Conservation (phyloP, 805 yeast genomes). For the Lachancea sp. region DNA sequence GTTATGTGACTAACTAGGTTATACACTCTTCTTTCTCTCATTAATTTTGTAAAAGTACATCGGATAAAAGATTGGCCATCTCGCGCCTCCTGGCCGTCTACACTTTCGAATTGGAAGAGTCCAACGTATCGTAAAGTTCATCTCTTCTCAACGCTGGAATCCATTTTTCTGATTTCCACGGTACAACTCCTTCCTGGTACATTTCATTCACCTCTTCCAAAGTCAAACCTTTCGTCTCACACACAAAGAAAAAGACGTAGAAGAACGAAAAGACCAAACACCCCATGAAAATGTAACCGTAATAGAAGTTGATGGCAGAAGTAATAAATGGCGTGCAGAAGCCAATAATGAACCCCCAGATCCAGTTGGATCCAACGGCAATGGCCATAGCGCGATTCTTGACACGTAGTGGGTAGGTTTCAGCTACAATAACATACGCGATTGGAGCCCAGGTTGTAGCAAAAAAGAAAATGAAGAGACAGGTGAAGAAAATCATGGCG, state of each 20-base stretch:
- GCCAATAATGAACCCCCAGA: conserved; percentile 63
- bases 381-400: conserved; percentile 51
- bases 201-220: conserved; percentile 73
- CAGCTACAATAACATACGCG: conserved; percentile 58
- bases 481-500: conserved; percentile 65
- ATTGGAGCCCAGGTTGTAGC: conserved; percentile 76
- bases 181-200: conserved; percentile 35
- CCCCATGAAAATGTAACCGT: conserved; percentile 57
- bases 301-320: conserved; percentile 54
- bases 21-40: no score
- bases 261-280: conserved; percentile 48
- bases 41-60: no score
- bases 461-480: conserved; percentile 64
- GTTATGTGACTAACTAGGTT: no score
- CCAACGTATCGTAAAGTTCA: conserved; percentile 3
- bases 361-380: conserved; percentile 57
- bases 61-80: no score
- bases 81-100: no score
- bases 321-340: conserved; percentile 69
- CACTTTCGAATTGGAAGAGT: neutral
- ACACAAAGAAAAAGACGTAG: conserved; percentile 63
- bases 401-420: conserved; percentile 67
- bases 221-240: conserved; percentile 72
- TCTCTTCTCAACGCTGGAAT: conserved; percentile 39
- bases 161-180: conserved; percentile 44